Evolutionary conservation across 2,329 filamentous ascomycete species (phyloP).

Genomic region (Cordyceps tenuipes): DNA sequence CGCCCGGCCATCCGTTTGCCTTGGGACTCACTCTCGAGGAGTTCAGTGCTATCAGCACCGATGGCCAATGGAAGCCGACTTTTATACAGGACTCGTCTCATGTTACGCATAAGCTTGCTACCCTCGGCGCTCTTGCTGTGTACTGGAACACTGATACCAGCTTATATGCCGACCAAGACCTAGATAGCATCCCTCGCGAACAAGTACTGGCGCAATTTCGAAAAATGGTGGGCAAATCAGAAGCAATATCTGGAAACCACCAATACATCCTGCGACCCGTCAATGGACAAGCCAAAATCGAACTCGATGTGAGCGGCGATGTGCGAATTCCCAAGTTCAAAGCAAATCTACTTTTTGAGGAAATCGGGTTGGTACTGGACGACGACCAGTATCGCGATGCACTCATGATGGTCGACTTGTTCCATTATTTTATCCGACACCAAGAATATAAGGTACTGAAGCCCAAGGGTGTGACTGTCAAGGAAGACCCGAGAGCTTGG

Average conservation of each 20-base stretch:
- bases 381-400: constrained; percentile 96
- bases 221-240: constrained; percentile 67
- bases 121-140: constrained; percentile 77
- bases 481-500: constrained; percentile 90
- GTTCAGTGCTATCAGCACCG: constrained; percentile 93
- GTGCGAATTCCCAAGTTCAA: constrained; percentile 76
- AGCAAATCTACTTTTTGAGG: constrained; percentile 85
- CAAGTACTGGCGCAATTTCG: constrained; percentile 72
- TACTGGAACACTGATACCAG: constrained; percentile 97
- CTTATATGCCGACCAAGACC: constrained; percentile 44
- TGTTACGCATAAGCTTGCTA: constrained; percentile 89
- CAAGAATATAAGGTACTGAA: constrained; percentile 94
- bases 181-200: constrained; percentile 58
- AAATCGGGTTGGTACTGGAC: constrained; percentile 95
- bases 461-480: constrained; percentile 70
- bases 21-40: constrained; percentile 88
- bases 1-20: constrained; percentile 90
- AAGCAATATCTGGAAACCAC: constrained; percentile 52
- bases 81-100: constrained; percentile 83
- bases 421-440: constrained; percentile 96
- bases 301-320: constrained; percentile 88
- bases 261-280: constrained; percentile 97
- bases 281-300: constrained; percentile 87
- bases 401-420: constrained; percentile 95
- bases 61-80: constrained; percentile 88